Conservation (phyloP, 495 filamentous ascomycete genomes). For the Penicillium riverlandense region DNA sequence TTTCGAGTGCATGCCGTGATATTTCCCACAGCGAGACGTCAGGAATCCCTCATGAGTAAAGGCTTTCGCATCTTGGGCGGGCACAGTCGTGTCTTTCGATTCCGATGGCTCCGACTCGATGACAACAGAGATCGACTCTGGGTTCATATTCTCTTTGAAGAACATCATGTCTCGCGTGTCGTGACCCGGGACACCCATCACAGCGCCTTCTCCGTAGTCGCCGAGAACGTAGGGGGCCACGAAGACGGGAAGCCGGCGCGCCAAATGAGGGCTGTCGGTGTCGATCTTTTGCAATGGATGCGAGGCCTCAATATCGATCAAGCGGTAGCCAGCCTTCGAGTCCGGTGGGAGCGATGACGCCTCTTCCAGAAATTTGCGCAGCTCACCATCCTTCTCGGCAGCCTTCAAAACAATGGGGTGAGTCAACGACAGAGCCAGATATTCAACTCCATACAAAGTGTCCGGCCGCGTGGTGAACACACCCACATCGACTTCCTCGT, state of each 20-base stretch:
- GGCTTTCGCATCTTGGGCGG: conserved; percentile 27
- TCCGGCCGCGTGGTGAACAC: conserved; percentile 81
- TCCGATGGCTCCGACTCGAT: conserved; percentile 25
- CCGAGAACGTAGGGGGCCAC: conserved; percentile 80
- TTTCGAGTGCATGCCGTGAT: conserved; percentile 48
- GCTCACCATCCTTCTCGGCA: conserved; percentile 48
- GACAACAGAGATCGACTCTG: conserved; percentile 42
- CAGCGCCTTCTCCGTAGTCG: conserved; percentile 80
- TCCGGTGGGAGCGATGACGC: conserved; percentile 56
- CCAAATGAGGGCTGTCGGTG: conserved; percentile 39
- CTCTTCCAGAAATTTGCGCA: conserved; percentile 60
- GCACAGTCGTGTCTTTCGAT: conserved; percentile 32
- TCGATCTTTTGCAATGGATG: conserved; percentile 58
- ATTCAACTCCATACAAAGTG: conserved; percentile 78
- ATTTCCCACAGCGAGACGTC: conserved; percentile 34
- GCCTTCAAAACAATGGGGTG: conserved; percentile 62
- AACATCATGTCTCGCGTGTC: conserved; percentile 71
- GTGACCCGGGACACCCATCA: conserved; percentile 89
- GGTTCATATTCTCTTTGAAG: conserved; percentile 61
- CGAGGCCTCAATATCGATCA: conserved; percentile 51
- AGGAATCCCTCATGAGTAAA: conserved; percentile 42
- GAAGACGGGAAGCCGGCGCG: conserved; percentile 61
- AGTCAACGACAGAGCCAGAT: conserved; percentile 66
- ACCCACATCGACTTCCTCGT: conserved; percentile 40
- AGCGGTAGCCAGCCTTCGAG: conserved; percentile 66